Conservation (phyloP, 2,329 filamentous ascomycete genomes). For the Fragosphaeria purpurea region DNA sequence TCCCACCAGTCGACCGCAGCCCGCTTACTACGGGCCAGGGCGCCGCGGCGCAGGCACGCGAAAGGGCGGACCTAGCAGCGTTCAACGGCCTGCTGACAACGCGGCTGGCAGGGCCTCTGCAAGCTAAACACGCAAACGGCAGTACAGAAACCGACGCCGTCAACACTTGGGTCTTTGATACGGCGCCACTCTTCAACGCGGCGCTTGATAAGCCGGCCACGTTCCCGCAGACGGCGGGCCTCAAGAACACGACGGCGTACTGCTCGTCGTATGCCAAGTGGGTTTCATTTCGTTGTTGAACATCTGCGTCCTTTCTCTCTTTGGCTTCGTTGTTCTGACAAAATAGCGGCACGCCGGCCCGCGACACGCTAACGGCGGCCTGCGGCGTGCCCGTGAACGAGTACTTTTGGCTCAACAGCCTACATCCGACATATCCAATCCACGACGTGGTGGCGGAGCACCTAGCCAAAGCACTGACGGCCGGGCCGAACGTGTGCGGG, state of each 20-base stretch:
- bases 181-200: slow-evolving; percentile 28
- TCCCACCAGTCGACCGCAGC: slow-evolving; percentile 39
- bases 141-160: not conserved
- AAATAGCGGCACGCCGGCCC: slow-evolving; percentile 33
- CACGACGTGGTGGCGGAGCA: slow-evolving; percentile 48
- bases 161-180: slow-evolving; percentile 27
- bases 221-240: slow-evolving; percentile 36
- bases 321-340: not conserved
- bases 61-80: slow-evolving; percentile 14
- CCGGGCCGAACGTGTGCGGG: slow-evolving; percentile 29
- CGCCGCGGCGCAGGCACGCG: slow-evolving; percentile 16
- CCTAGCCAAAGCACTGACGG: slow-evolving; percentile 29
- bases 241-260: slow-evolving; percentile 46
- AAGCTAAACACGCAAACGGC: not conserved
- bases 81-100: slow-evolving; percentile 8
- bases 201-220: slow-evolving; percentile 30
- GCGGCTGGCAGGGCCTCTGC: not conserved
- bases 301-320: too few relatives aligned
- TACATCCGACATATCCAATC: slow-evolving; percentile 55
- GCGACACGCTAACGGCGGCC: slow-evolving; percentile 28
- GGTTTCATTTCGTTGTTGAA: slow-evolving; percentile 15
- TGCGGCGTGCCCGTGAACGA: slow-evolving; percentile 48
- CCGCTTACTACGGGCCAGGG: slow-evolving; percentile 22
- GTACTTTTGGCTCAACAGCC: slow-evolving; percentile 54
- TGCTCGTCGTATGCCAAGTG: slow-evolving; percentile 46